Conservation (phyloP, 148 eudicot genomes). For the Gaultheria prostrata region DNA sequence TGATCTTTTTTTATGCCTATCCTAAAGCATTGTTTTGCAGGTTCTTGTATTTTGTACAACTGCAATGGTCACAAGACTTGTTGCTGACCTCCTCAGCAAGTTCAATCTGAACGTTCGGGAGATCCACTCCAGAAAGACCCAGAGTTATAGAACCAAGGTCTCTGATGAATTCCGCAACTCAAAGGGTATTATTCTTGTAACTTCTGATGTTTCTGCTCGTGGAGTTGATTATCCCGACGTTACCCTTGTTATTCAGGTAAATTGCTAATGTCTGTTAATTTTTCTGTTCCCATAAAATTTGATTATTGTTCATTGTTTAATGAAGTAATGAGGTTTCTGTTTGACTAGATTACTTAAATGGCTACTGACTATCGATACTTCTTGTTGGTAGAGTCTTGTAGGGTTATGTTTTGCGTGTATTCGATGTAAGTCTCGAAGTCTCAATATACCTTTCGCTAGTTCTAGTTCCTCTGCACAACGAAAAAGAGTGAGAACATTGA, state of each 20-base stretch:
- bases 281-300: background rate
- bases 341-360: background rate
- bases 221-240: slow-evolving; percentile 99
- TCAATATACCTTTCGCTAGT: background rate
- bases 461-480: background rate
- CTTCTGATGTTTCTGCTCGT: slow-evolving; percentile 97
- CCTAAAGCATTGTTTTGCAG: slow-evolving; percentile 31
- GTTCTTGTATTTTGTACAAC: slow-evolving; percentile 98
- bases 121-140: slow-evolving; percentile 90
- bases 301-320: background rate
- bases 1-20: slow-evolving; percentile 10
- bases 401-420: too few relatives aligned
- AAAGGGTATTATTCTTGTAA: slow-evolving; percentile 88
- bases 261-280: background rate
- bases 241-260: slow-evolving; percentile 87
- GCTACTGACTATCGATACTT: background rate
- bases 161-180: slow-evolving; percentile 92
- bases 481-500: background rate
- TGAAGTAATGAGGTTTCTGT: background rate
- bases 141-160: slow-evolving; percentile 80
- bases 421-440: background rate
- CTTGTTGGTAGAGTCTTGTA: too few relatives aligned
- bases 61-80: slow-evolving; percentile 93
- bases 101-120: slow-evolving; percentile 89
- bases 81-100: slow-evolving; percentile 81